Evolutionary conservation across 306 rosid genomes (phyloP).

Genomic region (Pachyrhizus erosus): DNA sequence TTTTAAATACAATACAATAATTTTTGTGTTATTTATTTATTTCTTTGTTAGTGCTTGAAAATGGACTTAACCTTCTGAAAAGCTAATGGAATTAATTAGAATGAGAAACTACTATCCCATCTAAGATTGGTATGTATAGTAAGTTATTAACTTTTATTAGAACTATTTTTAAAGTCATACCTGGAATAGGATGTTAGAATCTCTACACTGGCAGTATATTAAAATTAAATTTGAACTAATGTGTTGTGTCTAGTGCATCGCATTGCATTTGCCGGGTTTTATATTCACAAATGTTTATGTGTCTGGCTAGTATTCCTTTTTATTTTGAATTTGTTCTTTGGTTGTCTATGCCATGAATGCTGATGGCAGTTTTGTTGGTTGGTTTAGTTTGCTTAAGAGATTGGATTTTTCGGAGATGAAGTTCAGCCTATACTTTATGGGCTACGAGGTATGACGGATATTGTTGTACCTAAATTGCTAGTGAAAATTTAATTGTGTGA

Average conservation of each 20-base stretch:
- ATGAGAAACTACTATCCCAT: neutral
- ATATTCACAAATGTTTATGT: neutral
- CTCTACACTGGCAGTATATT: neutral
- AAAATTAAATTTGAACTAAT: neutral
- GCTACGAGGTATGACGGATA: slow-evolving; percentile 72
- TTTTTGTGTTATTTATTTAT: neutral
- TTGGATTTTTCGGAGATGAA: slow-evolving; percentile 91
- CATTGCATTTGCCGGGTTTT: neutral
- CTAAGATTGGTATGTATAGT: neutral
- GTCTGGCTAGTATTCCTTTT: neutral
- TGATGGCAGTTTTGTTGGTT: slow-evolving; percentile 34
- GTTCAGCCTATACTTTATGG: slow-evolving; percentile 90
- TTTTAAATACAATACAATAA: neutral
- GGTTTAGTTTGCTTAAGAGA: slow-evolving; percentile 85
- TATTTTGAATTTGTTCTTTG: neutral
- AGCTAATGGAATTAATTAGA: neutral
- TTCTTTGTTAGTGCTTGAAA: neutral
- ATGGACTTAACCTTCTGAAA: slow-evolving; percentile 1
- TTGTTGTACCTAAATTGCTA: no score
- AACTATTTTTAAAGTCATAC: neutral
- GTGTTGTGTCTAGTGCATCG: neutral
- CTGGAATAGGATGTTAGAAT: neutral
- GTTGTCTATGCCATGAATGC: slow-evolving; percentile 28
- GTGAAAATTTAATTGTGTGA: slow-evolving; percentile 33
- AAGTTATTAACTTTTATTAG: neutral